Evolutionary conservation across 116 monocot genomes (phyloP).

Genomic region (Dioscorea cayenensis): DNA sequence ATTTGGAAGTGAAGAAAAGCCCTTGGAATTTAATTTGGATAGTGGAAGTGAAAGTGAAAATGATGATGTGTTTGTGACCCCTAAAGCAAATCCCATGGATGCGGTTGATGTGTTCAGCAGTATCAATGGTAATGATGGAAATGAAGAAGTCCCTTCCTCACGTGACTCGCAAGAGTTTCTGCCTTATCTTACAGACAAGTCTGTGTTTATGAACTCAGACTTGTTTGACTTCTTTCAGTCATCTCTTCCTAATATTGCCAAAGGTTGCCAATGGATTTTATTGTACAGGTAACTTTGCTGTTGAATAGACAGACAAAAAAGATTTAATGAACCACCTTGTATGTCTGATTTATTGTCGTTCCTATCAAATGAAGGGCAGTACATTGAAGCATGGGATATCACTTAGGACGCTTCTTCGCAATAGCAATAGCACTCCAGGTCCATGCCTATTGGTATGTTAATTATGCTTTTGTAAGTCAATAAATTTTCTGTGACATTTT

Average conservation of each 20-base stretch:
- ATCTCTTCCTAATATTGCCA: slow-evolving; percentile 78
- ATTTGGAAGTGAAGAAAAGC: slow-evolving; percentile 22
- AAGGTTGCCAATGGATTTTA: slow-evolving; percentile 81
- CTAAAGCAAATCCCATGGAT: slow-evolving; percentile 14
- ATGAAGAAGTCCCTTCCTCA: slow-evolving; percentile 29
- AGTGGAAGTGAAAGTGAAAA: slow-evolving; percentile 25
- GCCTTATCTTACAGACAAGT: slow-evolving; percentile 48
- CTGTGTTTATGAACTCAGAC: slow-evolving; percentile 45
- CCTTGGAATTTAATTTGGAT: slow-evolving; percentile 16
- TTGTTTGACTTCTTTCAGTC: slow-evolving; percentile 75
- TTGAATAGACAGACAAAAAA: background rate
- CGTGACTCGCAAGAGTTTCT: slow-evolving; percentile 17
- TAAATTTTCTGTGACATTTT: background rate
- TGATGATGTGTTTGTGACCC: slow-evolving; percentile 16
- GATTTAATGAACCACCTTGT: slow-evolving; percentile 7
- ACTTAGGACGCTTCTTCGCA: slow-evolving; percentile 76
- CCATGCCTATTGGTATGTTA: slow-evolving; percentile 68
- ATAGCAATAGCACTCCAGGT: slow-evolving; percentile 47
- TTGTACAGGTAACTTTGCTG: slow-evolving; percentile 61
- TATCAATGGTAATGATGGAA: slow-evolving; percentile 21
- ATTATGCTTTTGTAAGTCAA: background rate
- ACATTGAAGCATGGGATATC: slow-evolving; percentile 94
- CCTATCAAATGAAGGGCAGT: slow-evolving; percentile 61
- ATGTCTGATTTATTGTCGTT: slow-evolving; percentile 26
- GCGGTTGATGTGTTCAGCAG: slow-evolving; percentile 9